These are phyloP conservation scores for Fusarium neocosmosporiellum DNA, from an alignment of 2,329 filamentous ascomycete species.

Conservation along the genomic window DNA sequence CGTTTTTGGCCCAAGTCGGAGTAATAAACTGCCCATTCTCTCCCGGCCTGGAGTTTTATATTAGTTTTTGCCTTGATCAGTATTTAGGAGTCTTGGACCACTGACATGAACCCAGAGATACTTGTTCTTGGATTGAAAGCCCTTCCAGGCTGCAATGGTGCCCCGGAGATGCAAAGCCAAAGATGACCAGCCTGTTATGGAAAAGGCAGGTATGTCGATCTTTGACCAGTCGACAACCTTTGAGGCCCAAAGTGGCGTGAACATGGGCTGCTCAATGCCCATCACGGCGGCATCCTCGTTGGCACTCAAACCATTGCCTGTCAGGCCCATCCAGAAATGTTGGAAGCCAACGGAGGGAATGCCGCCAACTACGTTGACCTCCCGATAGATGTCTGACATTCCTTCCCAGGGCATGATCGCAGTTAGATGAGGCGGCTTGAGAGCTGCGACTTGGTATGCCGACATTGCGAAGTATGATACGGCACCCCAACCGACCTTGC, in stretches of 20 bases:
- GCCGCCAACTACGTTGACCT: conserved; percentile 6
- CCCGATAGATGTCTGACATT: conserved; percentile 9
- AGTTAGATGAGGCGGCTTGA: conserved; percentile 6
- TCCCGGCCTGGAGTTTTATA: background rate
- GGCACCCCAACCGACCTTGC: background rate
- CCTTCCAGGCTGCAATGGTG: background rate
- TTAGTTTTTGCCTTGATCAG: background rate
- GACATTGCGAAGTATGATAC: conserved; percentile 1
- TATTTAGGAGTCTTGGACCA: background rate
- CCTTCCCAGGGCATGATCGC: conserved; percentile 11
- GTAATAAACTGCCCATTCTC: background rate
- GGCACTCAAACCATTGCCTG: conserved; percentile 2
- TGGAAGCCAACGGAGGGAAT: conserved; percentile 13
- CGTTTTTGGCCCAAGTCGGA: background rate
- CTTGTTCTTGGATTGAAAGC: background rate
- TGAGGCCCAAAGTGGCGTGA: background rate
- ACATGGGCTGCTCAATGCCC: background rate
- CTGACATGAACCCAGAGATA: background rate
- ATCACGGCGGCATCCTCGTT: conserved; percentile 9
- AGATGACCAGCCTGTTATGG: background rate
- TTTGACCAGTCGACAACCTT: background rate
- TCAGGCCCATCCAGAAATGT: conserved; percentile 18
- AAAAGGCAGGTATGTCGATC: background rate
- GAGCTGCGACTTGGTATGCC: background rate
- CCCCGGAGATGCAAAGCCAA: background rate